These are phyloP conservation scores for Vigna unguiculata DNA, from an alignment of 306 rosid species.

Conservation along the genomic window DNA sequence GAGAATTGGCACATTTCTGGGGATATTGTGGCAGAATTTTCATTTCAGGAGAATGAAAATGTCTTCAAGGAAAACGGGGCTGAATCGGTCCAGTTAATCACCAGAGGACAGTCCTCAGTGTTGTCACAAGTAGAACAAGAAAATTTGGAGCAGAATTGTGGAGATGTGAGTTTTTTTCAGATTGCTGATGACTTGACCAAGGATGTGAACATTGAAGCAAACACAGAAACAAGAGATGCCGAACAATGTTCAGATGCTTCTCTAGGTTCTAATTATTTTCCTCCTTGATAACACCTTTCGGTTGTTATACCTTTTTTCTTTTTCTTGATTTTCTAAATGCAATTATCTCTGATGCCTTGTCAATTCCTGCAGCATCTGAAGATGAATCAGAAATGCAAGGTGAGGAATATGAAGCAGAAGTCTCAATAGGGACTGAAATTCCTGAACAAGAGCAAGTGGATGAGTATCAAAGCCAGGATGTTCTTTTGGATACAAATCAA, in stretches of 20 bases:
- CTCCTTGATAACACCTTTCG: neutral
- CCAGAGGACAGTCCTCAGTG: conserved; percentile 38
- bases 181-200: conserved; percentile 50
- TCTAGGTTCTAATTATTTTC: conserved; percentile 55
- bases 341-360: conserved; percentile 26
- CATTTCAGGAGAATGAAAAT: conserved; percentile 43
- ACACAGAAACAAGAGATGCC: conserved; percentile 47
- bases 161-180: conserved; percentile 39
- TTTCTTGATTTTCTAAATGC: conserved; percentile 13
- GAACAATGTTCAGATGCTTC: conserved; percentile 56
- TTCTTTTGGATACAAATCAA: conserved; percentile 45
- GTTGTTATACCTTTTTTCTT: conserved; percentile 9
- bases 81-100: conserved; percentile 46
- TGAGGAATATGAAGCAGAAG: conserved; percentile 75
- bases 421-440: conserved; percentile 89
- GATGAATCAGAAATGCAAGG: conserved; percentile 57
- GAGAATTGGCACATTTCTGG: conserved; percentile 78
- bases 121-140: conserved; percentile 42
- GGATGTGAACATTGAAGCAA: conserved; percentile 46
- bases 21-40: conserved; percentile 48
- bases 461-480: conserved; percentile 60
- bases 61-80: conserved; percentile 25
- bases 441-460: conserved; percentile 79
- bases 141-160: conserved; percentile 39
- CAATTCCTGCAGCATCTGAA: conserved; percentile 56